Base-by-base conservation (phyloP, 2,329 filamentous ascomycete species). In the Hymenotorrendiella dingleyae region DNA sequence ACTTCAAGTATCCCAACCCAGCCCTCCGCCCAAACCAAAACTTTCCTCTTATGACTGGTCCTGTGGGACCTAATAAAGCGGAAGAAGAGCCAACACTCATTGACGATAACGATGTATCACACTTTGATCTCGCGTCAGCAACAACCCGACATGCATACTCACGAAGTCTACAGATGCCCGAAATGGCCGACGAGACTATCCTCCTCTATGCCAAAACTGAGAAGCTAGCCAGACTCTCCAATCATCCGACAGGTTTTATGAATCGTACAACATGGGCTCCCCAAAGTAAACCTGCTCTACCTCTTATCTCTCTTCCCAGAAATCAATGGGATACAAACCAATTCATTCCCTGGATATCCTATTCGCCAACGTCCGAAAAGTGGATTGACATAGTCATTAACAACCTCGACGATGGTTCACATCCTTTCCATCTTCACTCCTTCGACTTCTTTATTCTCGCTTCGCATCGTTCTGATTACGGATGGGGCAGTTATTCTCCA, bases 351-450 rank as follows among this genome's bases (percentile, higher is more conserved):
- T 57, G 61, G 42, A 58, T 53, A 6, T 61, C 55, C n/a, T 62
- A 54, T 6, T 46, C 48, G 22, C 27, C 22, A 9, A 24, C 19
- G 17, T 16, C 11, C 17, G 21, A 10, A 11, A 11, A 7, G 9
- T 54, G 46, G 47, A 45, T 89, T 20, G 67, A 74, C 47, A 66
- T 75, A 19, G 63, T 73, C 12, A 50, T 75, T 53, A 74, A 75
- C 59, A 75, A 75, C 57, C 54, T 63, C 16, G 69, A 74, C 55
- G 47, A 48, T 0, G 68, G 66, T 7, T 26, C 40, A 28, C 72
- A 75, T 54, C 72, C 72, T 1, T 75, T 75, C 59, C 72, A 76
- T 48, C 62, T 76, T 11, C 72, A 76, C 60, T 73, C 71, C 3
- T 67, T 76, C 57, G 70, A 76, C 49, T 78, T 78, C 61, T 70